phyloP scores from a whole-genome alignment of 2,329 filamentous ascomycete species.

The Exophiala viscosa region DNA sequence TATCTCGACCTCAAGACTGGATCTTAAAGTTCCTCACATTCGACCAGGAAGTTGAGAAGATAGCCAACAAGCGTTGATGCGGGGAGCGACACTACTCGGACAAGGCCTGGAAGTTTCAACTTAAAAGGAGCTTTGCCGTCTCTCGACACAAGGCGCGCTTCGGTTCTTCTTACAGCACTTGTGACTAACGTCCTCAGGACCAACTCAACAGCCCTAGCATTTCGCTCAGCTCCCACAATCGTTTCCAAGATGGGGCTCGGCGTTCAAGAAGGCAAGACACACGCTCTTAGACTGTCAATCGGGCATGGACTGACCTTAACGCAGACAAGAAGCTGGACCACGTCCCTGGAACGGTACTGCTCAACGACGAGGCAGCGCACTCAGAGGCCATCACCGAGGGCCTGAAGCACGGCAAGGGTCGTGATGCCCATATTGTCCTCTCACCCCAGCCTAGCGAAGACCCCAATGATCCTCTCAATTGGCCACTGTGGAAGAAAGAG shows the following conservation, averaged over 20 bases:
- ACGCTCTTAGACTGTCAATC: not conserved
- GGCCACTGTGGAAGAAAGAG: conserved; percentile 31
- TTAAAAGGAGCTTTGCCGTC: too few relatives aligned
- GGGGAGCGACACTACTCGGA: not conserved
- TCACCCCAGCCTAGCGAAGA: conserved; percentile 31
- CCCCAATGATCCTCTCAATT: conserved; percentile 33
- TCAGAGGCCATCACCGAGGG: conserved; percentile 17
- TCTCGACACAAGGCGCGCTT: too few relatives aligned
- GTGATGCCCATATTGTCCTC: conserved; percentile 23
- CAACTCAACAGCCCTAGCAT: too few relatives aligned
- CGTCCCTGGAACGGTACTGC: conserved; percentile 22
- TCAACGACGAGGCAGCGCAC: conserved; percentile 23
- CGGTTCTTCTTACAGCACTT: not conserved
- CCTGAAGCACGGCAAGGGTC: conserved; percentile 25
- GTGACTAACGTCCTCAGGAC: too few relatives aligned
- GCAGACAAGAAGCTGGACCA: conserved; percentile 24
- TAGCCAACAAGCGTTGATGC: not conserved
- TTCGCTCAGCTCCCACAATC: not conserved
- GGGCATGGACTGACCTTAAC: not conserved
- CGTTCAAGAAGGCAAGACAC: conserved; percentile 12
- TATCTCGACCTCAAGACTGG: not conserved
- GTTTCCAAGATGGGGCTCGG: conserved; percentile 18
- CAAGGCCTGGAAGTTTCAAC: too few relatives aligned
- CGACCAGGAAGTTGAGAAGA: not conserved
- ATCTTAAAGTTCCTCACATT: too few relatives aligned